Evolutionary conservation across 345 rosid species (phyloP), one percentile per base, ranked within the genome.

Genomic region (Eucalyptus melliodora): DNA sequence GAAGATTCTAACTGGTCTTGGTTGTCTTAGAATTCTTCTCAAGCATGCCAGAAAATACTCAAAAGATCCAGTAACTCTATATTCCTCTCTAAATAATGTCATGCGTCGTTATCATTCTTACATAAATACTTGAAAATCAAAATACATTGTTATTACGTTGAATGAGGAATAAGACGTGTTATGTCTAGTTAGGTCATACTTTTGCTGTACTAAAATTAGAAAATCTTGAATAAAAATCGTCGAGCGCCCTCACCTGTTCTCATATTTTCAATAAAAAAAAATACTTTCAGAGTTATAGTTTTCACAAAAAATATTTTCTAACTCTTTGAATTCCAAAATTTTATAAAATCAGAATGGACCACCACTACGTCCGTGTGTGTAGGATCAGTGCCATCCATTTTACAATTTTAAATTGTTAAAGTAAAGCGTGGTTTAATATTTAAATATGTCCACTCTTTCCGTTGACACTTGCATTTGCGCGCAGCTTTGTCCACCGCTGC

Each of bases 401-500:
- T 17, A 17, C 1, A 53, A 53, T 19, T 3, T 53, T 53, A 53
- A 53, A 3, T 1, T 19, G 2, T 53, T 19, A 53, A 0, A 8
- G 0, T 53, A 53, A 19, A 53, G 9, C 5, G 2, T 8, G 56
- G 0, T 53, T 53, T 53, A 53, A 53, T 51, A 51, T 51, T 51
- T 51, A 51, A 17, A 51, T 51, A 51, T 51, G 7, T 51, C 0
- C 2, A 51, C 56, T 17, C 9, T 0, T 51, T 51, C 10, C 2
- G 82, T 45, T 94, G 86, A 86, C 93, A 93, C 87, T 59, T 45
- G 85, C 90, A 88, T 53, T 55, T 40, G 88, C 92, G 94, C 88
- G 94, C 88, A 4, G 96, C 91, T 1, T 91, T 89, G 87, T 93
- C 95, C 59, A 91, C 92, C 2, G 91, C 90, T 49, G 90, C 95